Base-by-base conservation (phyloP, 2,329 filamentous ascomycete species). In the Colletotrichum gigasporum region DNA sequence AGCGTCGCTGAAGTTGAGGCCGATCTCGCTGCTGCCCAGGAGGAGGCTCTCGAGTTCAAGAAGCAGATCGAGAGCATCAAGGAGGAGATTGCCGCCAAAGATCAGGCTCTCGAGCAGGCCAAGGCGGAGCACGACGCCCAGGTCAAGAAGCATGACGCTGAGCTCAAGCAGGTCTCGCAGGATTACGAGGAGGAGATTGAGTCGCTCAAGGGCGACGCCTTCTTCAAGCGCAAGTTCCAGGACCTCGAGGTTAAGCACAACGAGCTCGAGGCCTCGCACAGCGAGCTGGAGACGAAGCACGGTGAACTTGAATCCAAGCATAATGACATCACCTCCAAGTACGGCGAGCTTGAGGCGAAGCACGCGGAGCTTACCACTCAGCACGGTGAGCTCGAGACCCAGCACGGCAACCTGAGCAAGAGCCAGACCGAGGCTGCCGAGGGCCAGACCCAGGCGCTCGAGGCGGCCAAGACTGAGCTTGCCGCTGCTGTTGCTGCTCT, bases 181-280 rank as follows among this genome's bases (percentile, higher is more conserved):
- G 87, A 90, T 68, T 89, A 88, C 68, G 85, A 90, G 72, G 81
- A 83, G n/a, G 87, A 90, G 73, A 89, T 90, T 56, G 87, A 90
- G 70, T 84, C 84, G 61, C 82, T 90, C 14, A 83, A 84, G 60
- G 87, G 86, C 20, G 87, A 90, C 66, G 87, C 87, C 12, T 85
- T 85, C 72, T 88, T 88, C 76, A 89, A 88, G 77, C 84, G 85
- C 68, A 87, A 89, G 74, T 90, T 86, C 65, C 82, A 88, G 63
- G 85, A 87, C 35, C 80, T 90, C 5, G 86, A 89, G 71, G 74
- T 73, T 5, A 83, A 88, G 73, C 84, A 90, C 73, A 79, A 79
- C 10, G 85, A 87, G 68, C 78, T 85, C 45, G 74, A 77, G 65
- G 67, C 75, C 10, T 72, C 75, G 6, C 76, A 76, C 41, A 67